phyloP scores from a whole-genome alignment of 148 eudicot species.

The Rhododendron griersonianum region DNA sequence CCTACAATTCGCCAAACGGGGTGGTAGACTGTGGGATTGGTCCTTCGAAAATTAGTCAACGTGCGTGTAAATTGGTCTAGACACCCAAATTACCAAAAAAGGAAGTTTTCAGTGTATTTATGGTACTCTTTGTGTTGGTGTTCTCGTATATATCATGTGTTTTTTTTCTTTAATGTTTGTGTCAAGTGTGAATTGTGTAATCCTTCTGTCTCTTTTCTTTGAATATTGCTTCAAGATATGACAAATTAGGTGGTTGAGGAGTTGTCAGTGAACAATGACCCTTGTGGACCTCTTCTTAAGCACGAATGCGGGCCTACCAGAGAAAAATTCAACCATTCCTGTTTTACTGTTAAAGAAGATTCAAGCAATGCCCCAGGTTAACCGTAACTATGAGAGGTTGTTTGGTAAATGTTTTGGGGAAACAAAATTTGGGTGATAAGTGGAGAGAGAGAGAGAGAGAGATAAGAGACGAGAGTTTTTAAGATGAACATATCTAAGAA shows the following conservation, averaged over 20 bases:
- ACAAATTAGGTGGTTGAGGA: background rate
- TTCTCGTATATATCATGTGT: background rate
- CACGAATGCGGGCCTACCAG: background rate
- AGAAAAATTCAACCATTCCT: background rate
- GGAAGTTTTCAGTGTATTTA: too few species aligned
- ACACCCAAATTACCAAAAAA: too few species aligned
- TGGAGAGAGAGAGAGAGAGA: too few species aligned
- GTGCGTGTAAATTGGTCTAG: too few species aligned
- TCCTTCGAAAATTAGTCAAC: too few species aligned
- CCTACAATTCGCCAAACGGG: too few species aligned
- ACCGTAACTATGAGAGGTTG: background rate
- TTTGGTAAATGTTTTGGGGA: too few species aligned
- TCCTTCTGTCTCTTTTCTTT: too few species aligned
- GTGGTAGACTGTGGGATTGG: background rate
- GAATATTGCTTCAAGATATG: background rate
- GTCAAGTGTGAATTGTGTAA: too few species aligned
- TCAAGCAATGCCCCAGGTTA: background rate
- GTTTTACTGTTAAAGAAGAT: background rate
- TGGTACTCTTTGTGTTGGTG: background rate
- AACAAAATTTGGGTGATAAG: too few species aligned
- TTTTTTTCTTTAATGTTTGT: background rate
- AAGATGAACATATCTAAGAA: too few species aligned
- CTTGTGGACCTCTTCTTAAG: background rate
- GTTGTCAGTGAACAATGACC: background rate
- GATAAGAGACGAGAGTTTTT: too few species aligned